Base-by-base conservation (phyloP, 495 filamentous ascomycete species). In the Neurospora sublineolata region DNA sequence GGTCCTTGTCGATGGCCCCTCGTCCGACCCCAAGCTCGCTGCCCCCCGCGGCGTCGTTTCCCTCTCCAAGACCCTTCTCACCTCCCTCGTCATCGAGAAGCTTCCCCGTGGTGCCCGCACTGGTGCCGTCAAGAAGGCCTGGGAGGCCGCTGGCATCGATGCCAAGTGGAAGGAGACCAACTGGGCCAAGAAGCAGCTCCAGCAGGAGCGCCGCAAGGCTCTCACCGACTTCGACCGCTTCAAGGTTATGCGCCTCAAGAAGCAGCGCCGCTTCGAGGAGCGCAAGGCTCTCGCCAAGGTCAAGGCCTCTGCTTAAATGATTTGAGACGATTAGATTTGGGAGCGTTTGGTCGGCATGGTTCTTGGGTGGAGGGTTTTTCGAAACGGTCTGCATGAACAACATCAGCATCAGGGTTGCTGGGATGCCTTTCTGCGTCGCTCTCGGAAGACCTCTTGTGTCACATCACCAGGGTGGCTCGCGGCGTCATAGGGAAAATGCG, bases 191-290 rank as follows among this genome's bases (percentile, higher is more conserved):
- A 92, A 90, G 86, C 88, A 91, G 80, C 88, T 88, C 75, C 87
- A 89, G 83, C 86, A 86, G 76, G 88, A 93, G 86, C 93, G 93
- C 87, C 90, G 96, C 86, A 90, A 89, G 84, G 89, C 90, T 77
- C 87, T 99, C 74, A 94, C 88, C 86, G 96, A 99, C 87, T 98
- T 99, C 82, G 96, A 99, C 88, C 90, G 95, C 80, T 99, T 98
- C 92, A 97, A 98, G 90, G 94, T 98, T 76, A 87, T 98, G 88
- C 87, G 93, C 82, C 86, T 97, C 85, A 93, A 91, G 89, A 98
- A 98, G 90, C 94, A 97, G 92, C 90, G 91, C 80, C 90, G 94
- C 80, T 97, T 93, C 86, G 94, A 97, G 87, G 90, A 97, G 83
- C 92, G 90, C 84, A 97, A 97, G 90, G 89, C 93, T 76, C 85